These are phyloP conservation scores for Tarenaya hassleriana DNA, from an alignment of 345 rosid genomes.

Conservation along the genomic window DNA sequence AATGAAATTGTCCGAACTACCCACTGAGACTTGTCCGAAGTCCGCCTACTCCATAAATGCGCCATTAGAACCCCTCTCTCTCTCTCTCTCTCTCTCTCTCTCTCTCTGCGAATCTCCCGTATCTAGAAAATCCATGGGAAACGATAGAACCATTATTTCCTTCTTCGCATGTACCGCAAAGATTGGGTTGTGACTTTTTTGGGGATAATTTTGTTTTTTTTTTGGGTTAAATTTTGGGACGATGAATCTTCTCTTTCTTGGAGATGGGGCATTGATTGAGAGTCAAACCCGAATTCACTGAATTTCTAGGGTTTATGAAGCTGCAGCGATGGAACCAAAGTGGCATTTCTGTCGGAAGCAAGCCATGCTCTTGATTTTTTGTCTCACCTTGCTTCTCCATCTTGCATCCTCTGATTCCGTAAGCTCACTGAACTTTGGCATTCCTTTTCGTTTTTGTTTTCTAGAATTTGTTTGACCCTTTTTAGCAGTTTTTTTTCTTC, in stretches of 20 bases:
- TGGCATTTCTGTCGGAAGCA: conserved; percentile 16
- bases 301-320: conserved; percentile 11
- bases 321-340: conserved; percentile 23
- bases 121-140: not conserved
- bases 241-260: conserved; percentile 9
- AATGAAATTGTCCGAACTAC: conserved; percentile 6
- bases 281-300: not conserved
- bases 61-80: conserved; percentile 19
- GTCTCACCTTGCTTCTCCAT: conserved; percentile 15
- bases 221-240: not conserved
- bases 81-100: conserved; percentile 17
- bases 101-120: conserved; percentile 2
- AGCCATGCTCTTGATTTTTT: conserved; percentile 17
- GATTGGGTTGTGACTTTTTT: not conserved
- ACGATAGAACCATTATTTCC: not conserved
- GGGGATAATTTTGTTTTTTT: not conserved
- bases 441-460: too few species aligned
- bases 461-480: conserved; percentile 2
- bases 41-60: conserved; percentile 24
- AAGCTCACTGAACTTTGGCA: conserved; percentile 23
- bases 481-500: not conserved
- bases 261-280: not conserved
- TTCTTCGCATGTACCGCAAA: not conserved
- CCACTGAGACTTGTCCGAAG: conserved; percentile 35
- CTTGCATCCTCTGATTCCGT: conserved; percentile 19